phyloP scores from a whole-genome alignment of 2,329 filamentous ascomycete species.

The Cercospora canescens region DNA sequence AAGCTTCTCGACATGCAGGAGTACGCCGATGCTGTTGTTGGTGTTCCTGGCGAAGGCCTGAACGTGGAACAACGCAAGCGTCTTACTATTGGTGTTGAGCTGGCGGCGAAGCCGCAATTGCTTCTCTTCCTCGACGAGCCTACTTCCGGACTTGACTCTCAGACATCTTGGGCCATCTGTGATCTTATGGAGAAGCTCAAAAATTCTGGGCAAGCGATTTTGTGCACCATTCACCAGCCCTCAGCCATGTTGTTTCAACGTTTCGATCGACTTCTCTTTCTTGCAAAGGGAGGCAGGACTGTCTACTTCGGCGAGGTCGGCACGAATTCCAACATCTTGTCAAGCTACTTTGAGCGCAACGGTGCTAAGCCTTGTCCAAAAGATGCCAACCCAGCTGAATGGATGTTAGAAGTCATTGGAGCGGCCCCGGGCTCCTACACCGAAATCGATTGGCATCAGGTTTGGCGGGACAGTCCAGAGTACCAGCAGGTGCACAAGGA shows the following conservation, averaged over 20 bases:
- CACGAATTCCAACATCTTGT: slow-evolving; percentile 66
- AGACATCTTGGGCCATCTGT: slow-evolving; percentile 90
- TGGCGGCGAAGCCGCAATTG: slow-evolving; percentile 86
- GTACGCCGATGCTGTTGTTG: slow-evolving; percentile 87
- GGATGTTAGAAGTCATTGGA: slow-evolving; percentile 66
- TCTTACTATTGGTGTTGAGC: slow-evolving; percentile 92
- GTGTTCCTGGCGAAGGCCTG: slow-evolving; percentile 83
- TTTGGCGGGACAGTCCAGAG: slow-evolving; percentile 52
- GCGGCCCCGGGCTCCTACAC: slow-evolving; percentile 52
- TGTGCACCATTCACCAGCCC: slow-evolving; percentile 98
- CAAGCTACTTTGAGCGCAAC: slow-evolving; percentile 74
- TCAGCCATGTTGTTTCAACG: slow-evolving; percentile 92
- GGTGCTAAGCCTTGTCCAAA: slow-evolving; percentile 65
- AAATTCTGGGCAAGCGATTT: slow-evolving; percentile 84
- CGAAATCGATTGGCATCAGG: slow-evolving; percentile 52
- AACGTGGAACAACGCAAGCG: slow-evolving; percentile 70
- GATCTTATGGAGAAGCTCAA: slow-evolving; percentile 87
- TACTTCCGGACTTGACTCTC: slow-evolving; percentile 88
- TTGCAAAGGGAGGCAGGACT: slow-evolving; percentile 72
- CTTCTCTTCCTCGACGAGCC: slow-evolving; percentile 93
- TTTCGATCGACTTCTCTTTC: slow-evolving; percentile 78
- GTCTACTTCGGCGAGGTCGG: slow-evolving; percentile 84
- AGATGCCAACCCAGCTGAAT: slow-evolving; percentile 78
- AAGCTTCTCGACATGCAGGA: slow-evolving; percentile 86
- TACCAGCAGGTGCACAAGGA: slow-evolving; percentile 47